Conservation (phyloP, 2,329 filamentous ascomycete genomes). For the Diaporthe destruens region DNA sequence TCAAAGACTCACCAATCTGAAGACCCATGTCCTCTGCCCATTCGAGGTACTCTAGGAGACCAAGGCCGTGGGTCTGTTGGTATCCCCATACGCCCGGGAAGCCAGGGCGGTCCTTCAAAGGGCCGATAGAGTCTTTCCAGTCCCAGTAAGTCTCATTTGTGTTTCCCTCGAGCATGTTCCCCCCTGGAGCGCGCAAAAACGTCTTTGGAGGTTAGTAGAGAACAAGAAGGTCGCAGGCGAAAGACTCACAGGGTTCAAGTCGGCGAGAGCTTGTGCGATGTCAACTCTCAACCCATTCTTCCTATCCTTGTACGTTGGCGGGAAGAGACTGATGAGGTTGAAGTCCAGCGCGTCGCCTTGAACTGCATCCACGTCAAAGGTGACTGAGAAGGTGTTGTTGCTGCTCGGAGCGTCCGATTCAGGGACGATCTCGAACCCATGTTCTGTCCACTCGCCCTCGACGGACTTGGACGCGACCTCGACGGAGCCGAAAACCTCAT, state of each 20-base stretch:
- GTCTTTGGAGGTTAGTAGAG: constrained; percentile 45
- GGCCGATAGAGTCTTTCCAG: constrained; percentile 67
- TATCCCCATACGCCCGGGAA: constrained; percentile 70
- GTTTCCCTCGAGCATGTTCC: constrained; percentile 69
- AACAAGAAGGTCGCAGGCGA: neutral
- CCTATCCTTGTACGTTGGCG: constrained; percentile 69
- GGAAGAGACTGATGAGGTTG: constrained; percentile 71
- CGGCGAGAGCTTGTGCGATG: constrained; percentile 64
- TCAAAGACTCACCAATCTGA: constrained; percentile 55
- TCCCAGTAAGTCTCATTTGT: constrained; percentile 60
- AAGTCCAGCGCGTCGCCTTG: constrained; percentile 63
- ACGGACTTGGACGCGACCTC: constrained; percentile 59
- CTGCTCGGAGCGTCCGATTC: constrained; percentile 61
- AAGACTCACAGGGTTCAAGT: constrained; percentile 60
- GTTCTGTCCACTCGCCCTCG: constrained; percentile 62
- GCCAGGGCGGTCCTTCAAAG: constrained; percentile 66
- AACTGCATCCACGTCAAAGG: constrained; percentile 60
- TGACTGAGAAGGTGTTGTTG: constrained; percentile 69
- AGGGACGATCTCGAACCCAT: constrained; percentile 60
- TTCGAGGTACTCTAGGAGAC: constrained; percentile 71
- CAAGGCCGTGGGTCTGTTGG: constrained; percentile 72
- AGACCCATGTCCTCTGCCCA: constrained; percentile 72
- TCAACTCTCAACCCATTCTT: constrained; percentile 70
- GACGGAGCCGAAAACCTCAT: constrained; percentile 59
- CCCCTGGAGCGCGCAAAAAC: constrained; percentile 74